These are phyloP conservation scores for Thermochaetoides thermophila DNA, from an alignment of 495 filamentous ascomycete species.

Conservation along the genomic window DNA sequence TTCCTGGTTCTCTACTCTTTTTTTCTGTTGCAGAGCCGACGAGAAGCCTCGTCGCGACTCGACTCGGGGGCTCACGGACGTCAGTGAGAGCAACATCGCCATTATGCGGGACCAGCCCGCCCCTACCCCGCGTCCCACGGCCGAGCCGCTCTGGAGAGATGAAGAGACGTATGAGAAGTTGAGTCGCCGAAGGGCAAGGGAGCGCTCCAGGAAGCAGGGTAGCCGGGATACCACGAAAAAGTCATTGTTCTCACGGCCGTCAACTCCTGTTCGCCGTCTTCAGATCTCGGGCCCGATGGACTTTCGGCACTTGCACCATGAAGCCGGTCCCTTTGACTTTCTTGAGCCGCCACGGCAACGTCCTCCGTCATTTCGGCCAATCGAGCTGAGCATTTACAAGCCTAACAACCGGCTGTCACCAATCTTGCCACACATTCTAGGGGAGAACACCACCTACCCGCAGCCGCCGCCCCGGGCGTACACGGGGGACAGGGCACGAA, in stretches of 20 bases:
- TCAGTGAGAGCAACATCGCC: conserved; percentile 17
- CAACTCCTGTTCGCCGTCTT: conserved; percentile 25
- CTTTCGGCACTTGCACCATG: conserved; percentile 35
- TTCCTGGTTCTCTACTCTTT: conserved; percentile 27
- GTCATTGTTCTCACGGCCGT: conserved; percentile 18
- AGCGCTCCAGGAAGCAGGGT: conserved; percentile 15
- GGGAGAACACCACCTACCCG: conserved; percentile 24
- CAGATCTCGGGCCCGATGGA: conserved; percentile 34
- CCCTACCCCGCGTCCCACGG: conserved; percentile 19
- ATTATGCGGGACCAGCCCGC: conserved; percentile 27
- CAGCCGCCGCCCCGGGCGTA: conserved; percentile 29
- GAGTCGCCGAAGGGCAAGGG: conserved; percentile 20
- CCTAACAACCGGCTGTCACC: conserved; percentile 53
- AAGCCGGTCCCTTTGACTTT: conserved; percentile 14
- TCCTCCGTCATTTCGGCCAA: conserved; percentile 43
- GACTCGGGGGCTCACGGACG: neutral
- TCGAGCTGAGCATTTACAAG: conserved; percentile 62
- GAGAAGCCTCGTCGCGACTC: conserved; percentile 24
- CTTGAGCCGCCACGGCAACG: conserved; percentile 8
- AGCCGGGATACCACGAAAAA: conserved; percentile 22
- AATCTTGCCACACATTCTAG: conserved; percentile 39
- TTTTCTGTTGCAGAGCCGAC: conserved; percentile 26
- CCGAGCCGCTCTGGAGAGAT: conserved; percentile 16
- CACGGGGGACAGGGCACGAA: conserved; percentile 18
- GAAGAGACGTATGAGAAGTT: conserved; percentile 16